Percentiles rank a stretch among this genome's conserved stretches.
Conservation (phyloP, 106 monocot genomes). For the Posidonia australis region DNA sequence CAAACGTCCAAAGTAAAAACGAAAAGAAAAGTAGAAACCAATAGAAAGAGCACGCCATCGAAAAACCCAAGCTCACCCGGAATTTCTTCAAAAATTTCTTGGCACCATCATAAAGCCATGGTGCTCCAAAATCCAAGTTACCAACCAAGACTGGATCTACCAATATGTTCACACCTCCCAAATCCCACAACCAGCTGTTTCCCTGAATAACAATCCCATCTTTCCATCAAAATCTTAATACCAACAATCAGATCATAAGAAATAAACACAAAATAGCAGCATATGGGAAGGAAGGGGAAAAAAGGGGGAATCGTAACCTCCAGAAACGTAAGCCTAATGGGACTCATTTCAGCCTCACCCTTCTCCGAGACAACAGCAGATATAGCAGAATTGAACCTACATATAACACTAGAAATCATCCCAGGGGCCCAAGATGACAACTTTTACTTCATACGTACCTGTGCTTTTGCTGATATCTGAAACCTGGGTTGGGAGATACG, state of each 20-base stretch:
- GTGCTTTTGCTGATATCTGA: neutral
- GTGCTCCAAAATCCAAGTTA: conserved; percentile 82
- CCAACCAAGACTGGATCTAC: conserved; percentile 91
- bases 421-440: neutral
- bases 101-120: conserved; percentile 74
- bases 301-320: conserved; percentile 22
- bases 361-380: conserved; percentile 6
- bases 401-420: neutral
- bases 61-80: conserved; percentile 21
- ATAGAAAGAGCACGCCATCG: no score
- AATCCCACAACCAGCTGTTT: conserved; percentile 90
- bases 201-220: conserved; percentile 17
- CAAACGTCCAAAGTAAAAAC: neutral
- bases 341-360: neutral
- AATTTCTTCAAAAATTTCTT: conserved; percentile 61
- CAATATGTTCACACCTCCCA: conserved; percentile 47
- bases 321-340: conserved; percentile 45
- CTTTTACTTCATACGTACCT: neutral
- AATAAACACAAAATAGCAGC: neutral
- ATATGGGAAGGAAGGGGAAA: neutral
- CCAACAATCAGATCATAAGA: neutral
- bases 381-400: neutral
- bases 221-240: neutral
- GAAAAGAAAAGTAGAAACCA: neutral
- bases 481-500: neutral